Evolutionary conservation across 768 basidiomycete genomes (phyloP).

Genomic region (Suillus placidus): DNA sequence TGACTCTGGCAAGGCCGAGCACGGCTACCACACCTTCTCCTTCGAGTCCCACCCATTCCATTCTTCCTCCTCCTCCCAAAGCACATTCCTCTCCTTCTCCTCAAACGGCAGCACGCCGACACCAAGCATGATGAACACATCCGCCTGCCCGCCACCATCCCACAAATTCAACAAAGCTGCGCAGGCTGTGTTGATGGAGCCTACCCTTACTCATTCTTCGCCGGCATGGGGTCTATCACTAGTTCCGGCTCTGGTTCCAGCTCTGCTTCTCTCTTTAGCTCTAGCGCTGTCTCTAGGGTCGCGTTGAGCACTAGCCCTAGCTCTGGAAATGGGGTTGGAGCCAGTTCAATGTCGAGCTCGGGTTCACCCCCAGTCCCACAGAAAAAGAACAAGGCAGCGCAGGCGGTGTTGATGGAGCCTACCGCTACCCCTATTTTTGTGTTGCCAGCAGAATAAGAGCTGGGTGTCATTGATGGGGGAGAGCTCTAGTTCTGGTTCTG

Average conservation of each 20-base stretch:
- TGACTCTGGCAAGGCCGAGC: neutral
- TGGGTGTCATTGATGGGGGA: neutral
- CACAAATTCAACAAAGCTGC: neutral
- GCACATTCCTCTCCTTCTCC: neutral
- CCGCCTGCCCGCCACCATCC: neutral
- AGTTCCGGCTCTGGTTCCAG: too few species aligned
- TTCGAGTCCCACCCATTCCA: neutral
- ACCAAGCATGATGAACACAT: neutral
- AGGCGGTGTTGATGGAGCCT: conserved; percentile 13
- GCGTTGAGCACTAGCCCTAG: too few species aligned
- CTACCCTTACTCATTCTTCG: neutral
- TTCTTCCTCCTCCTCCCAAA: neutral
- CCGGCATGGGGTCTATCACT: too few species aligned
- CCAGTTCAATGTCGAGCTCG: neutral
- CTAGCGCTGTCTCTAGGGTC: too few species aligned
- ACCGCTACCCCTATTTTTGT: neutral
- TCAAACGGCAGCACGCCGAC: neutral
- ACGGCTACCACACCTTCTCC: neutral
- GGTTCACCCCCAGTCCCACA: neutral
- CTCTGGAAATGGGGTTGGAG: neutral
- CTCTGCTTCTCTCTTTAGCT: too few species aligned
- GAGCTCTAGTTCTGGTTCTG: neutral
- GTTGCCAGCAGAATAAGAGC: conserved; percentile 6
- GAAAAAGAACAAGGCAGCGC: conserved; percentile 1
- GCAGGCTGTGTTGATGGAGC: neutral